Base-by-base conservation (phyloP, 2,329 filamentous ascomycete species). In the Hypoxylon sp. region DNA sequence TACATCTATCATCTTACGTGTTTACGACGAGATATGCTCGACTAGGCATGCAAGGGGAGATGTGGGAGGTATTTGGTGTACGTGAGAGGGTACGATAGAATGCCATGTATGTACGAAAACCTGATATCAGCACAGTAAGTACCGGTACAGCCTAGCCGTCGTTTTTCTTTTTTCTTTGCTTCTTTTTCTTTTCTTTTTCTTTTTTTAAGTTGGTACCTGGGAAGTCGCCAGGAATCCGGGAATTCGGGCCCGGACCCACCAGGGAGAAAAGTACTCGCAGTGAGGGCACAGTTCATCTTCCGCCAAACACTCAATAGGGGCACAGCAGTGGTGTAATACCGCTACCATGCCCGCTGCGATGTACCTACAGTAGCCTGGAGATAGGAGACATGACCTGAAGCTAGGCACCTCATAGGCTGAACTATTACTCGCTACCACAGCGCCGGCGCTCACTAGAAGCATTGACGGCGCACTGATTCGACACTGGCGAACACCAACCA, bases 251-350 rank as follows among this genome's bases (percentile, higher is more conserved):
- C 38, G 49, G 26, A 51, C 46, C 60, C 57, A 62, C 48, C 37
- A 48, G 33, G 48, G 48, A 54, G 27, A 50, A 55, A 60, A 63
- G 55, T 52, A 35, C 48, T 53, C 53, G 46, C 50, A 55, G 42
- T 24, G 40, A 42, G 38, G 40, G 45, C 37, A 18, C 8, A 31
- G 13, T 35, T 47, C n/a, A 41, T 18, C 43, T 49, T 41, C 55
- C 49, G 31, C 43, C 38, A 33, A 31, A 33, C 24, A 20, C 24
- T 10, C 24, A 11, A 21, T 45, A 45, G 23, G 41, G n/a, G 41
- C 41, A 42, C n/a, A 4, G n/a, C n/a, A n/a, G n/a, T n/a, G n/a
- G n/a, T n/a, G n/a, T n/a, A n/a, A n/a, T n/a, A n/a, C n/a, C n/a
- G n/a, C n/a, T n/a, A n/a, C n/a, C n/a, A n/a, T n/a, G n/a, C n/a